Conservation (phyloP, 2,329 filamentous ascomycete species). For the Trichoderma afroharzianum region DNA sequence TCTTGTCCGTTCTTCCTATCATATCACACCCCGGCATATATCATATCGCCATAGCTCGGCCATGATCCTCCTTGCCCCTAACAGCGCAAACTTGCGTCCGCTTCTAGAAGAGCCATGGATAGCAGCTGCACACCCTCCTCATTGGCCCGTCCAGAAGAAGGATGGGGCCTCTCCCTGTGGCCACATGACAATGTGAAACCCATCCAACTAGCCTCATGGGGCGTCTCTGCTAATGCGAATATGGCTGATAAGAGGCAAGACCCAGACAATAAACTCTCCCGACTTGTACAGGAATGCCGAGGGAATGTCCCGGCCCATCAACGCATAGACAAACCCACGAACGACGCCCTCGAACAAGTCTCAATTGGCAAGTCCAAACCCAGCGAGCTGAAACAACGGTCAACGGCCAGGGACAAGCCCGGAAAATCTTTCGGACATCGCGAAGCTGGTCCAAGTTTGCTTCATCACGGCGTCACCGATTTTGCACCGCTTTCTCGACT, state of each 20-base stretch:
- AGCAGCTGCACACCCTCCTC: conserved; percentile 20
- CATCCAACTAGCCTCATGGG: conserved; percentile 3
- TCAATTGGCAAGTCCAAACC: neutral
- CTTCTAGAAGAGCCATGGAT: conserved; percentile 28
- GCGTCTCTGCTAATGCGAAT: neutral
- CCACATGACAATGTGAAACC: conserved; percentile 4
- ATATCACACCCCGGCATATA: neutral
- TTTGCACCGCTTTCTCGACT: neutral
- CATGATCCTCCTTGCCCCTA: neutral
- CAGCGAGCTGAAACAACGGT: neutral
- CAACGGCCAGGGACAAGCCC: neutral
- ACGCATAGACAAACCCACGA: neutral
- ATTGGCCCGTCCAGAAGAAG: neutral
- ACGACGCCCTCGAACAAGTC: neutral
- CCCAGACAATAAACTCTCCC: neutral
- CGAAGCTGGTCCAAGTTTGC: neutral
- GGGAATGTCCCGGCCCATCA: neutral
- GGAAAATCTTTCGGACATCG: conserved; percentile 2
- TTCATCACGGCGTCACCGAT: conserved; percentile 18
- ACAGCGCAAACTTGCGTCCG: conserved; percentile 16
- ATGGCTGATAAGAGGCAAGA: neutral
- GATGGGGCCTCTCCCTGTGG: neutral
- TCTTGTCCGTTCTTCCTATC: neutral
- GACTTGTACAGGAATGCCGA: neutral
- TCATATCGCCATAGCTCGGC: neutral